Evolutionary conservation across 257 asterid species (phyloP).

Genomic region (Solanum clarkiae): DNA sequence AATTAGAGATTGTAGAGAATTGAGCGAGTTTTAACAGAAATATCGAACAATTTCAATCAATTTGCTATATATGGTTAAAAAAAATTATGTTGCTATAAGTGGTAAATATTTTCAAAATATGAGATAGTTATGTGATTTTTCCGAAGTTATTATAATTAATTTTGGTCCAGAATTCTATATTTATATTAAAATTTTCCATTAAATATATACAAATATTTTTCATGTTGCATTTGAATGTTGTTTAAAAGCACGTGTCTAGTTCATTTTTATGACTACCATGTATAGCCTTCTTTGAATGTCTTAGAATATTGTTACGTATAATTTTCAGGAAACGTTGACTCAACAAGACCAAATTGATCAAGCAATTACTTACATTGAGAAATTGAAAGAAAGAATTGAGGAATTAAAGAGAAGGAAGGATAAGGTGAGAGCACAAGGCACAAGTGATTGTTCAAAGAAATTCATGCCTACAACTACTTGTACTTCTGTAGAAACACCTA

Average conservation of each 20-base stretch:
- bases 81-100: too few relatives aligned
- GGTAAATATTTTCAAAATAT: too few relatives aligned
- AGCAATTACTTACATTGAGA: slow-evolving; percentile 16
- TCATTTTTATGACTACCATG: too few relatives aligned
- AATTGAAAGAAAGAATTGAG: slow-evolving; percentile 15
- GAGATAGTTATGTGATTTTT: too few relatives aligned
- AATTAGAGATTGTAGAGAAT: too few relatives aligned
- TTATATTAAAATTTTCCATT: background rate
- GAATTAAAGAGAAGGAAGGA: slow-evolving; percentile 15
- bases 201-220: too few relatives aligned
- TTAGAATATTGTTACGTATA: background rate
- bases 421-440: background rate
- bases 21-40: too few relatives aligned
- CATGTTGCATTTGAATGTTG: background rate
- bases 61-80: too few relatives aligned
- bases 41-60: too few relatives aligned
- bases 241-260: background rate
- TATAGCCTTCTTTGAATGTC: background rate
- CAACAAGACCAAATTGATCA: slow-evolving; percentile 26
- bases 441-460: background rate
- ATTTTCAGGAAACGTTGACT: slow-evolving; percentile 16
- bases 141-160: background rate
- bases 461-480: background rate
- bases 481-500: background rate
- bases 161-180: background rate